phyloP scores from a whole-genome alignment of 345 rosid genomes.

The Erucastrum elatum region DNA sequence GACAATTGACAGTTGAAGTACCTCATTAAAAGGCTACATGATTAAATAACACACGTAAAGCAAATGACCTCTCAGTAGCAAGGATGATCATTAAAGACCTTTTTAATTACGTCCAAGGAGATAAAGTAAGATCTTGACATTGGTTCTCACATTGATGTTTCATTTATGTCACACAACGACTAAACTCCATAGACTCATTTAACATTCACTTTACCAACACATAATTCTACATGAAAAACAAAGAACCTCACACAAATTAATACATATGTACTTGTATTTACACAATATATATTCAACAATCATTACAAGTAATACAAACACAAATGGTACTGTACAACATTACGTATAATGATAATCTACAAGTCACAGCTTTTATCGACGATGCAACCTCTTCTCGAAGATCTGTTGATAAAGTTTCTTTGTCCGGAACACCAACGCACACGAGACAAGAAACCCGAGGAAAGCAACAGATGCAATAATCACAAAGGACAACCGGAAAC shows the following conservation, averaged over 20 bases:
- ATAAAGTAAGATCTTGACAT: background rate
- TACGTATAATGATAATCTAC: background rate
- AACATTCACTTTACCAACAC: background rate
- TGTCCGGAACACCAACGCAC: slow-evolving; percentile 56
- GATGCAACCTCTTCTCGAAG: slow-evolving; percentile 47
- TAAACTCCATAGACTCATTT: background rate
- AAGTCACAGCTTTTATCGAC: background rate
- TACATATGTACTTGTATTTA: background rate
- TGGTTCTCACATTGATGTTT: background rate
- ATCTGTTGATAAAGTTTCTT: slow-evolving; percentile 53
- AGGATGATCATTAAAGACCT: background rate
- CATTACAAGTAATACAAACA: background rate
- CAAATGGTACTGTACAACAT: background rate
- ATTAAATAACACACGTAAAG: background rate
- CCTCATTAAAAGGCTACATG: background rate
- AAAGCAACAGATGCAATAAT: slow-evolving; percentile 66
- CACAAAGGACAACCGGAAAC: slow-evolving; percentile 68
- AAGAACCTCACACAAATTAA: background rate
- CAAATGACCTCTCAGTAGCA: background rate
- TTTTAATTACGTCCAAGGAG: background rate
- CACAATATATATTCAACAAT: background rate
- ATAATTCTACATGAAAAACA: background rate
- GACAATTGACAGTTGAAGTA: background rate
- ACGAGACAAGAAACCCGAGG: slow-evolving; percentile 56
- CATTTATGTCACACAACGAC: background rate